Percentiles rank a stretch among this genome's conserved stretches.
These are phyloP conservation scores for Ophiocytium majus DNA, from an alignment of 352 stramenopile species.

Conservation along the genomic window DNA sequence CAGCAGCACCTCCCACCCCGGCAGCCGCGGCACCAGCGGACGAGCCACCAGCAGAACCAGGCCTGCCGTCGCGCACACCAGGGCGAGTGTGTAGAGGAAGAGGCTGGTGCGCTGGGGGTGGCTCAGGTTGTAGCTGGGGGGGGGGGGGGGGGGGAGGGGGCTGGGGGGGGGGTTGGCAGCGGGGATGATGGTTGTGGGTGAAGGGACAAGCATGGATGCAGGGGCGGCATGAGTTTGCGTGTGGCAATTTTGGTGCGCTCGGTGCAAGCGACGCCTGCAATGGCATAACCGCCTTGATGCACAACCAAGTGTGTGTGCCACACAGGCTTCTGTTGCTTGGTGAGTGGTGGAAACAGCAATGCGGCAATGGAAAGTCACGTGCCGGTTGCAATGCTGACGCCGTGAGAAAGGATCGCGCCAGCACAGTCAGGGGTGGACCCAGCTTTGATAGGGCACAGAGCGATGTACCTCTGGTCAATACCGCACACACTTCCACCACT, in stretches of 20 bases:
- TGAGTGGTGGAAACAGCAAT: too few species aligned
- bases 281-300: background rate
- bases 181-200: background rate
- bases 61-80: background rate
- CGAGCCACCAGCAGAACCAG: background rate
- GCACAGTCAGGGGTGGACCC: too few species aligned
- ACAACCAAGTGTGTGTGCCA: too few species aligned
- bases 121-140: background rate
- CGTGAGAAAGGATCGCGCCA: too few species aligned
- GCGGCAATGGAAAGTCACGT: too few species aligned
- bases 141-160: too few species aligned
- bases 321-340: too few species aligned
- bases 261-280: background rate
- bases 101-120: background rate
- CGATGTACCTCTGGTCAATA: too few species aligned
- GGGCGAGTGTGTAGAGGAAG: background rate
- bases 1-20: background rate
- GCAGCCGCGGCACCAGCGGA: background rate
- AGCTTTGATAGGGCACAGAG: too few species aligned
- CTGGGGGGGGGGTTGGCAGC: background rate
- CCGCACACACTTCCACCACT: too few species aligned
- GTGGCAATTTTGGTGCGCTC: background rate
- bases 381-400: too few species aligned
- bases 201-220: background rate
- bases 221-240: background rate